Conservation (phyloP, 2,329 filamentous ascomycete genomes). For the Rachicladosporium sp. region DNA sequence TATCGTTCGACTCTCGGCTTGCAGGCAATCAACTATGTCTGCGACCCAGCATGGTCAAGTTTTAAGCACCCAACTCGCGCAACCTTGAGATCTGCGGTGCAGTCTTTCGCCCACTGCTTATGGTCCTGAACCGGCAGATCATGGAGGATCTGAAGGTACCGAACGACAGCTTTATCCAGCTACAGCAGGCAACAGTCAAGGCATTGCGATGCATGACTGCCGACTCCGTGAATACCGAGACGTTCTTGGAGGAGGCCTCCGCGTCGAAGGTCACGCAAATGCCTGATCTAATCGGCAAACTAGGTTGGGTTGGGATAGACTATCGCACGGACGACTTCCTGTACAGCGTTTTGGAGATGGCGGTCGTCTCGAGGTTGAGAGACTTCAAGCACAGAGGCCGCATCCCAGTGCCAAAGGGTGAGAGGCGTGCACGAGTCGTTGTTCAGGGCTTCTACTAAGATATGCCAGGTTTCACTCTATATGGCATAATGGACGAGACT, state of each 20-base stretch:
- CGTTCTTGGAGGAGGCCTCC: constrained; percentile 46
- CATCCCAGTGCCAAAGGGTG: constrained; percentile 55
- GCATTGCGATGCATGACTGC: constrained; percentile 48
- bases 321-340: constrained; percentile 60
- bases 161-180: constrained; percentile 45
- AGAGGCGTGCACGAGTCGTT: no score
- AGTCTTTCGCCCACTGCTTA: constrained; percentile 51
- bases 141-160: constrained; percentile 66
- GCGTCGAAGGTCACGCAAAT: constrained; percentile 50
- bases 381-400: constrained; percentile 67
- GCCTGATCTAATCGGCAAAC: constrained; percentile 47
- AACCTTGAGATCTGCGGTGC: constrained; percentile 63
- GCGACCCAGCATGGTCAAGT: constrained; percentile 70
- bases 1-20: constrained; percentile 54
- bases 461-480: constrained; percentile 45
- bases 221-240: constrained; percentile 48
- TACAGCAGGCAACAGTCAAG: constrained; percentile 52
- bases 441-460: no score
- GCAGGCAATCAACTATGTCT: constrained; percentile 47
- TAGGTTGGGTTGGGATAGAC: constrained; percentile 47
- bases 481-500: constrained; percentile 76
- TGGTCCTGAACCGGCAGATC: constrained; percentile 65
- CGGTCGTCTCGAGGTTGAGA: constrained; percentile 57
- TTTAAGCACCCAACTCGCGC: constrained; percentile 40
- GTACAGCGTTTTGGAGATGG: constrained; percentile 55